phyloP scores from a whole-genome alignment of 2,329 filamentous ascomycete species.

The Trichoderma endophyticum region DNA sequence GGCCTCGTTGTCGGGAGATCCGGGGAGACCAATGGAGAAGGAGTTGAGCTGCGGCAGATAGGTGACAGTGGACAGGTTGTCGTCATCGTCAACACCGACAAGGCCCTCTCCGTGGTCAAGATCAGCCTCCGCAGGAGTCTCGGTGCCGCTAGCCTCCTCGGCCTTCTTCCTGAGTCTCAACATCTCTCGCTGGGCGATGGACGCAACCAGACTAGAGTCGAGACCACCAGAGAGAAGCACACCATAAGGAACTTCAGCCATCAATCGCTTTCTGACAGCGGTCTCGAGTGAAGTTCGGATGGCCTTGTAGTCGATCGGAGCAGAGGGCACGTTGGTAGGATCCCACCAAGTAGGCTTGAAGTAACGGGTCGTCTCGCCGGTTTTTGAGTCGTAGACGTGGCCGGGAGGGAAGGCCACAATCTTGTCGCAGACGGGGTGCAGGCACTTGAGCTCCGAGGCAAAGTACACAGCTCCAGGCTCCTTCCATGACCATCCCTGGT shows the following conservation, averaged over 20 bases:
- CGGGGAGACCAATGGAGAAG: slow-evolving; percentile 95
- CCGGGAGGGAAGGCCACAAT: slow-evolving; percentile 92
- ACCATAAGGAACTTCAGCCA: slow-evolving; percentile 98
- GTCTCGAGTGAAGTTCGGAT: slow-evolving; percentile 82
- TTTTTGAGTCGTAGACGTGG: slow-evolving; percentile 93
- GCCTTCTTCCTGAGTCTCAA: slow-evolving; percentile 68
- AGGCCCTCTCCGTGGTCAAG: slow-evolving; percentile 65
- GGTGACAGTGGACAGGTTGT: slow-evolving; percentile 84
- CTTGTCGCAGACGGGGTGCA: slow-evolving; percentile 91
- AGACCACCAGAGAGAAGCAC: slow-evolving; percentile 92
- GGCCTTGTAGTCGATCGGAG: slow-evolving; percentile 77
- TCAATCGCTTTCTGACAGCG: slow-evolving; percentile 91
- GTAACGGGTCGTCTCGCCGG: slow-evolving; percentile 79
- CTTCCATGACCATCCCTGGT: slow-evolving; percentile 85
- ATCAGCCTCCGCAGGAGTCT: slow-evolving; percentile 41
- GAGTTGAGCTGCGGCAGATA: slow-evolving; percentile 95
- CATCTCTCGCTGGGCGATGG: slow-evolving; percentile 93
- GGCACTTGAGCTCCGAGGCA: slow-evolving; percentile 91
- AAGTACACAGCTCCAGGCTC: slow-evolving; percentile 88
- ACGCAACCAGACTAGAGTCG: slow-evolving; percentile 90
- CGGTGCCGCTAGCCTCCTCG: slow-evolving; percentile 44
- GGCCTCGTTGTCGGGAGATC: slow-evolving; percentile 86
- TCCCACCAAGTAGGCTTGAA: slow-evolving; percentile 94
- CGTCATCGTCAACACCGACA: slow-evolving; percentile 90
- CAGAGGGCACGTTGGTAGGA: slow-evolving; percentile 70